A percentile compares a stretch with the other conserved stretches of the same genome.
These are phyloP conservation scores for Spergularia bocconei DNA, from an alignment of 148 eudicot genomes.

Conservation along the genomic window DNA sequence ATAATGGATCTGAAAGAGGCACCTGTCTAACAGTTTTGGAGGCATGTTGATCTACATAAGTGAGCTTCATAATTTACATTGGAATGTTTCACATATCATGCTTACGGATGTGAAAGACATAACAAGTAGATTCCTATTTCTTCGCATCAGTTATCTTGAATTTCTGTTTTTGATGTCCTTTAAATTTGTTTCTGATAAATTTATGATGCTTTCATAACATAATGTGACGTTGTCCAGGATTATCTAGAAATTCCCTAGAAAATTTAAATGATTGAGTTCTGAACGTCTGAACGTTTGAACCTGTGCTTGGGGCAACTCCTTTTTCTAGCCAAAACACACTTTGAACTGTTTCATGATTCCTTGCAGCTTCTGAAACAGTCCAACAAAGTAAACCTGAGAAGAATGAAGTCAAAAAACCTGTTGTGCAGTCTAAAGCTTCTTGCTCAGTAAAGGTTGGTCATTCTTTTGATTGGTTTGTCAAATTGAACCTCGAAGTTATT, in stretches of 20 bases:
- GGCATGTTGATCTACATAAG: neutral
- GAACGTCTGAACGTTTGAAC: too few relatives aligned
- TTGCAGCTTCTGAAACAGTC: conserved; percentile 52
- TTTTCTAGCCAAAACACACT: too few relatives aligned
- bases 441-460: conserved; percentile 47
- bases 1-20: too few relatives aligned
- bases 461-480: neutral
- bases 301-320: too few relatives aligned
- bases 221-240: neutral
- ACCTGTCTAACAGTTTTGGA: neutral
- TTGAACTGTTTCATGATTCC: conserved; percentile 5
- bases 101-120: neutral
- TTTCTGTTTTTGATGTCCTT: neutral
- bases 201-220: neutral
- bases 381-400: conserved; percentile 40
- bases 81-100: neutral
- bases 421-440: conserved; percentile 30
- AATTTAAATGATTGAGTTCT: too few relatives aligned
- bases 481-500: neutral
- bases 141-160: neutral
- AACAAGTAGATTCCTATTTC: neutral
- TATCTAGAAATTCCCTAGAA: too few relatives aligned
- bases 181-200: neutral
- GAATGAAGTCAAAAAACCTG: conserved; percentile 36
- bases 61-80: neutral